A percentile compares a stretch with the other conserved stretches of the same genome.
Evolutionary conservation across 108 stramenopile species (phyloP).

Genomic region (Tribonema minus): DNA sequence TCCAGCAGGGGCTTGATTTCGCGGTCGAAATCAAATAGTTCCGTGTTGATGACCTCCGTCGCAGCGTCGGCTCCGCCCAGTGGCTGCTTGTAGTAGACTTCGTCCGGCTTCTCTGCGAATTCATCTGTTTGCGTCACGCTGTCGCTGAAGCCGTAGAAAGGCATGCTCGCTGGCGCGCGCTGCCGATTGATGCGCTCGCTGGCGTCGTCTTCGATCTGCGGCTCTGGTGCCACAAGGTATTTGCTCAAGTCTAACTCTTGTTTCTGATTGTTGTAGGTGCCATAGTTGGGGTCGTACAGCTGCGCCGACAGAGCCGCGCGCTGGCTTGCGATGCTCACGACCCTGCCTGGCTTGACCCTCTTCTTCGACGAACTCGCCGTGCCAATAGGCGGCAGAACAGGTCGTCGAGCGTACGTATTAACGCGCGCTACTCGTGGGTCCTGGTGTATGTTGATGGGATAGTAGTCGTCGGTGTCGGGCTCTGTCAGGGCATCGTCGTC

Average conservation of each 20-base stretch:
- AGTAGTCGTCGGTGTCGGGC: too few species aligned
- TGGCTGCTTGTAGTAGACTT: conserved; percentile 6
- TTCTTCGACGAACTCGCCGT: not conserved
- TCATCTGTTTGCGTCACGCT: not conserved
- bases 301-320: not conserved
- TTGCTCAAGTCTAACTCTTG: not conserved
- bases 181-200: not conserved
- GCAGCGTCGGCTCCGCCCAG: conserved; percentile 48
- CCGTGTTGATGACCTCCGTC: conserved; percentile 34
- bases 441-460: not conserved
- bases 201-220: too few species aligned
- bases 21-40: conserved; percentile 53
- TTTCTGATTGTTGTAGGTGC: not conserved
- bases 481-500: too few species aligned
- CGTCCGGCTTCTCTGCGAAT: not conserved
- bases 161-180: too few species aligned
- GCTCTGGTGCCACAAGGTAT: not conserved
- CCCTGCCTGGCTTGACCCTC: not conserved
- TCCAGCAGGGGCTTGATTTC: conserved; percentile 50
- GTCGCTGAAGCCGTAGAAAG: too few species aligned
- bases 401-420: not conserved
- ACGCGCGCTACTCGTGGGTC: not conserved
- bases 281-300: not conserved
- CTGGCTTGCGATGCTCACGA: not conserved
- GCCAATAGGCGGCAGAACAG: not conserved